phyloP scores from a whole-genome alignment of 179 eudicot genomes.

The Amaranthus tricolor region DNA sequence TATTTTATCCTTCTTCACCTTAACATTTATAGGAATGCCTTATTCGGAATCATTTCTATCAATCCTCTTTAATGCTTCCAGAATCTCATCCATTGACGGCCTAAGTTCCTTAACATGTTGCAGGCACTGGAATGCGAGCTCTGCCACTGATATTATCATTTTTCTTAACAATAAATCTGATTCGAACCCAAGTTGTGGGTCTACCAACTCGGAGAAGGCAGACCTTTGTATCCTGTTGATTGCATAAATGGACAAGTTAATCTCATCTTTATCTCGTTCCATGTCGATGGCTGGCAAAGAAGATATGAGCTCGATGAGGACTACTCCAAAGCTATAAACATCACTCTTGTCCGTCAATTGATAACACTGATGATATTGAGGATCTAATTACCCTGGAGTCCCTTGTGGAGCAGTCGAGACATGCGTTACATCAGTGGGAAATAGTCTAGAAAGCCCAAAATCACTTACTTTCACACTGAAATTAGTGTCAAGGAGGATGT shows the following conservation, averaged over 20 bases:
- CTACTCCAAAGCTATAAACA: conserved; percentile 21
- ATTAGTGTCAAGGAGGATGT: too few species aligned
- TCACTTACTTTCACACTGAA: too few species aligned
- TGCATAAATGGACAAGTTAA: conserved; percentile 11
- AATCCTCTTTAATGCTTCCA: not conserved
- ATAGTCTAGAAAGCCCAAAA: too few species aligned
- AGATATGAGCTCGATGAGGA: conserved; percentile 15
- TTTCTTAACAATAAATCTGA: not conserved
- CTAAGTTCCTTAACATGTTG: conserved; percentile 13
- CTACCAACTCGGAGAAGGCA: conserved; percentile 6
- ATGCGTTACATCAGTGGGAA: conserved; percentile 12
- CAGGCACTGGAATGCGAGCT: conserved; percentile 21
- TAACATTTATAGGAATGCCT: too few species aligned
- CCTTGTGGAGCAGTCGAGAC: conserved; percentile 25
- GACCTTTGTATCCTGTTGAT: conserved; percentile 2
- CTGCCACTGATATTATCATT: conserved; percentile 11
- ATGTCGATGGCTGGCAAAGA: conserved; percentile 18
- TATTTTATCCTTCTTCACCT: too few species aligned
- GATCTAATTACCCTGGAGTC: conserved; percentile 18
- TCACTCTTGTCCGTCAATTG: not conserved
- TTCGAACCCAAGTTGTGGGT: conserved; percentile 11
- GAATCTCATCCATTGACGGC: conserved; percentile 17
- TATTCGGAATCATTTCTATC: too few species aligned
- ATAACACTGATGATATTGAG: conserved; percentile 13
- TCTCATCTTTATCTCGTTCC: not conserved